phyloP scores from a whole-genome alignment of 225 moss, liverwort and hornwort species.

The Lunularia cruciata region DNA sequence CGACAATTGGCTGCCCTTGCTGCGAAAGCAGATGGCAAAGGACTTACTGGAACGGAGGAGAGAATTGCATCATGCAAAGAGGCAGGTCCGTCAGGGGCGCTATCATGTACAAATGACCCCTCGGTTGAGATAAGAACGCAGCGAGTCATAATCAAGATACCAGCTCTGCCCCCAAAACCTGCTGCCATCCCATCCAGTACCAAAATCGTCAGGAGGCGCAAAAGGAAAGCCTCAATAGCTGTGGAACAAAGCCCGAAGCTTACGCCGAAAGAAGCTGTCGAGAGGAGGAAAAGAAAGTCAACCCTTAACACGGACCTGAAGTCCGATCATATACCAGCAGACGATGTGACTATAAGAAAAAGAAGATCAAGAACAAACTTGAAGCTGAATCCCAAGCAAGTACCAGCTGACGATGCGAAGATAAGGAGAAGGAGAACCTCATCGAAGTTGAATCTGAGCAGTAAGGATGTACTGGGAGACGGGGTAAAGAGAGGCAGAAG shows the following conservation, averaged over 20 bases:
- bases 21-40: conserved; percentile 34
- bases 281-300: conserved; percentile 25
- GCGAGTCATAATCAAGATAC: conserved; percentile 45
- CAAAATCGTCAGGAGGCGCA: background rate
- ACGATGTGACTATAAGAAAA: conserved; percentile 37
- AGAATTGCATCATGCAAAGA: conserved; percentile 28
- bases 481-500: conserved; percentile 17
- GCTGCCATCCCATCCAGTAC: background rate
- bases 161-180: conserved; percentile 36
- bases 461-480: background rate
- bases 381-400: conserved; percentile 18
- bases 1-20: conserved; percentile 49
- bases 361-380: conserved; percentile 8
- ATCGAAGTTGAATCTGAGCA: background rate
- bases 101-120: conserved; percentile 20
- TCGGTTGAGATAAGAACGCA: conserved; percentile 41
- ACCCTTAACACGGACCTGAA: conserved; percentile 1
- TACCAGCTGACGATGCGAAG: conserved; percentile 40
- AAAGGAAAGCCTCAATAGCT: conserved; percentile 10
- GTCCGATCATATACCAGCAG: conserved; percentile 30
- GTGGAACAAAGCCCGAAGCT: conserved; percentile 10
- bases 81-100: conserved; percentile 26
- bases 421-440: conserved; percentile 22
- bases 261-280: conserved; percentile 12
- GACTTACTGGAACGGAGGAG: conserved; percentile 25